Evolutionary conservation across 1,284 basidiomycete genomes (phyloP), one percentile per base, ranked within the genome.

Genomic region (Trichosporon coremiiforme): DNA sequence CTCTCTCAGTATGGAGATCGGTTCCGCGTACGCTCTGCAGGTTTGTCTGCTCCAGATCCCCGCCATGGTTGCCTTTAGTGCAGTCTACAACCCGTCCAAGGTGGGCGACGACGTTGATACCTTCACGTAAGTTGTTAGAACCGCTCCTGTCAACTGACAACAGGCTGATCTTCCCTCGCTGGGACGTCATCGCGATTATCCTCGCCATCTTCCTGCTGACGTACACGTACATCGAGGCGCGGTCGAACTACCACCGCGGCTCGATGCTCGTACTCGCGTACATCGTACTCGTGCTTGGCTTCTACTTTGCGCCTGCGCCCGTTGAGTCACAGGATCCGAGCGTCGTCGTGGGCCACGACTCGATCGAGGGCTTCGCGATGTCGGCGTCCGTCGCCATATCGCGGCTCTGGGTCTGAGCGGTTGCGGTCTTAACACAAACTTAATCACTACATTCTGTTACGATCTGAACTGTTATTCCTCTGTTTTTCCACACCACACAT

Each of bases 21-120:
- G 97, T 15, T 98, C 95, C 0, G 97, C 97, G 0, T 99, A 99
- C 82, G 97, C 96, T 4, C 87, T 99, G 5, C 97, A 99, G 84
- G 97, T 99, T n/a, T 99, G 97, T 82, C 86, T 99, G 68, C 88
- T 99, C 25, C 97, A 99, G 84, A 95, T 99, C 63, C 97, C 97
- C 1, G 94, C 95, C 2, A 98, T 99, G 95, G 95, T 99, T 13
- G 95, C 93, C 0, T 99, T 99, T 83, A 95, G 93, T 53, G 95
- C 95, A 0, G 93, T 93, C 88, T 97, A 96, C 82, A 89, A 90
- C 74, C 90, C 93, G 4, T 86, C 88, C 68, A 88, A 89, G 78
- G 90, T 95, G 87, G 93, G 93, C 6, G 90, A 90, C 76, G 87
- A 90, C 66, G 89, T 92, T 25, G 89, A 91, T 75, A 93, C 93